Evolutionary conservation across 2,329 filamentous ascomycete genomes (phyloP), one percentile per base, ranked within the genome.

Genomic region (Colletotrichum musicola): DNA sequence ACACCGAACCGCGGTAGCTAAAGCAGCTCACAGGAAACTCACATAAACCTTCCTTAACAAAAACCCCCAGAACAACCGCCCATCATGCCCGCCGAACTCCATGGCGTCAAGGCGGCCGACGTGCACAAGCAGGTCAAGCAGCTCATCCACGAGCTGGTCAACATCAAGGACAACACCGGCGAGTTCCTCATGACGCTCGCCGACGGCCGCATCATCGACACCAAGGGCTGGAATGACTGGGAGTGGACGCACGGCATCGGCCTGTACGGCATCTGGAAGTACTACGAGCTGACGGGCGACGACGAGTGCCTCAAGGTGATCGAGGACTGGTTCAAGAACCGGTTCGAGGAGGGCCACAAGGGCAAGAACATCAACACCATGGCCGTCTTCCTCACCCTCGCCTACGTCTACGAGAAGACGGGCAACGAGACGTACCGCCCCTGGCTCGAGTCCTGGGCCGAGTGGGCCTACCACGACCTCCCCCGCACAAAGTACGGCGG

Each of bases 361-460:
- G 93, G 91, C 46, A 95, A 95, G 78, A 95, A 95, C 78, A 94
- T 94, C 84, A 94, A 94, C 82, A 94, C 93, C 16, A 94, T 95
- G 92, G 89, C 91, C 13, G 90, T 90, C 0, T 93, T 95, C 77
- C 81, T 94, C 20, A 93, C 92, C 0, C 84, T 95, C 1, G 92
- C 92, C 0, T 90, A 89, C 75, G 84, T 95, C n/a, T 95, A 95
- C 74, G 92, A 95, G 78, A 88, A 90, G 77, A 93, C 90, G 0
- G 81, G 85, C 9, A 90, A 93, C 74, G 83, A 85, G 71, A 89
- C 86, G 0, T 94, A 93, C 75, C 81, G 92, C 7, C 90, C 92
- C 0, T 95, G 92, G 92, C 83, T 95, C 6, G 93, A 95, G 74
- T 84, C 86, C 54, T 95, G 93, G 93, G 93, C 89, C 4, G 92